Evolutionary conservation across 352 stramenopile species (phyloP), one percentile per base, ranked within the genome.

Genomic region (Globisporangium polare): DNA sequence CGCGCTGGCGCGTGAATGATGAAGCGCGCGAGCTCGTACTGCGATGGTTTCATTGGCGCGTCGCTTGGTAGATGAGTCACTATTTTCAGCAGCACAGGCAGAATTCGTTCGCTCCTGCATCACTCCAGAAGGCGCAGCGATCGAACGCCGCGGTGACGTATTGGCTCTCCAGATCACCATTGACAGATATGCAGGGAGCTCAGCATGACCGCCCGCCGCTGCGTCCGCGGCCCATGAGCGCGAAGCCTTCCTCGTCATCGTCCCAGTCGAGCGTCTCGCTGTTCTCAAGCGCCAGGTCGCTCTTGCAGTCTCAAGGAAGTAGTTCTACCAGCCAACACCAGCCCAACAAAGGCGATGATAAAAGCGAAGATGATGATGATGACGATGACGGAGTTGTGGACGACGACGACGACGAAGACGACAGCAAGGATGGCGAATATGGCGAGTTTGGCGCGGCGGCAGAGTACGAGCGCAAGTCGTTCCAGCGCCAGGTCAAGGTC

Each of bases 221-320:
- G 20, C 69, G 59, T 8, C 50, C 65, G 55, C 66, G 78, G 5
- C 80, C 78, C 1, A 83, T 73, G 67, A 90, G 80, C 62, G 78
- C 77, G 22, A 87, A 75, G 42, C 74, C 60, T 9, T 70, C 72
- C 42, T 52, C 63, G 26, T 3, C n/a, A 27, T 9, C 67, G 4
- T 39, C 33, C 0, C 22, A 45, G 24, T 50, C 50, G 17, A 53
- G 51, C 10, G 52, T 33, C 22, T 57, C 37, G 31, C 24, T 51
- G 17, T 46, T 57, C 39, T 41, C 53, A 7, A 53, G n/a, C 20
- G 46, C 41, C 7, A 22, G 42, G 27, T 57, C 24, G 27, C 31
- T 51, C 7, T 5, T 49, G 2, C 37, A 60, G 15, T 13, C 37
- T 17, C 53, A 49, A 20, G 37, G 33, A 35, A 41, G 6, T 10